Conservation (phyloP, 1,284 basidiomycete genomes). For the Testicularia cyperi region DNA sequence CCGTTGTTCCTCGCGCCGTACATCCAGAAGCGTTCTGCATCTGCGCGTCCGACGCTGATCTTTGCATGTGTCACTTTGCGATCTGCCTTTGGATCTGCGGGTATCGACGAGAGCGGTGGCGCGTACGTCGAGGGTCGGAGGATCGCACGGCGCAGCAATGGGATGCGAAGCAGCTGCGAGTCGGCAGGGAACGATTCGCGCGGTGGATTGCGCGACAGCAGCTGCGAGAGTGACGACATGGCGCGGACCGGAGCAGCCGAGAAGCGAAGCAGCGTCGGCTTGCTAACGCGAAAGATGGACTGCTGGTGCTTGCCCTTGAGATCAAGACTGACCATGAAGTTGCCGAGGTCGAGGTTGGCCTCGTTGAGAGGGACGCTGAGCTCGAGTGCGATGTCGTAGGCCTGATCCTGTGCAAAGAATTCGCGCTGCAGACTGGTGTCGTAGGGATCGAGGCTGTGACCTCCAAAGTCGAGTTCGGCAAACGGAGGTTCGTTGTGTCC, state of each 20-base stretch:
- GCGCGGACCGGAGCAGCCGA: constrained; percentile 35
- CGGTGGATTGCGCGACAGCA: constrained; percentile 37
- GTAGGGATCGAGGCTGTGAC: background rate
- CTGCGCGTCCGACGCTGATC: constrained; percentile 42
- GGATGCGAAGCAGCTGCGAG: constrained; percentile 43
- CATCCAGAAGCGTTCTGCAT: constrained; percentile 45
- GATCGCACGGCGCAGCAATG: constrained; percentile 38
- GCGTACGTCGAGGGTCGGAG: constrained; percentile 29
- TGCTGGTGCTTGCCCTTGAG: constrained; percentile 25
- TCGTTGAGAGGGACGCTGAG: constrained; percentile 50
- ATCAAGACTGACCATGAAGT: constrained; percentile 54
- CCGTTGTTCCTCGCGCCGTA: constrained; percentile 27
- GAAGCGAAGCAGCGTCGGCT: constrained; percentile 31
- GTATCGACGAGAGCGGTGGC: constrained; percentile 13
- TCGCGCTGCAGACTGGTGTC: constrained; percentile 17
- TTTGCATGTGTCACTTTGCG: constrained; percentile 31
- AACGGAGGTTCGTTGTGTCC: constrained; percentile 26
- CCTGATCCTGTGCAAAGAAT: constrained; percentile 50
- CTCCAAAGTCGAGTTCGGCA: constrained; percentile 28
- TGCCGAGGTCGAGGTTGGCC: constrained; percentile 53
- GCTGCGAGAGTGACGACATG: constrained; percentile 18
- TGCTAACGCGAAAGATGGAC: constrained; percentile 29
- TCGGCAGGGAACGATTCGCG: constrained; percentile 7
- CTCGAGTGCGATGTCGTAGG: constrained; percentile 57
- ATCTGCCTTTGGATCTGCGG: constrained; percentile 14